A percentile compares a stretch with the other conserved stretches of the same genome.
These are phyloP conservation scores for Malus hybrid DNA, from an alignment of 331 rosid genomes.

Conservation along the genomic window DNA sequence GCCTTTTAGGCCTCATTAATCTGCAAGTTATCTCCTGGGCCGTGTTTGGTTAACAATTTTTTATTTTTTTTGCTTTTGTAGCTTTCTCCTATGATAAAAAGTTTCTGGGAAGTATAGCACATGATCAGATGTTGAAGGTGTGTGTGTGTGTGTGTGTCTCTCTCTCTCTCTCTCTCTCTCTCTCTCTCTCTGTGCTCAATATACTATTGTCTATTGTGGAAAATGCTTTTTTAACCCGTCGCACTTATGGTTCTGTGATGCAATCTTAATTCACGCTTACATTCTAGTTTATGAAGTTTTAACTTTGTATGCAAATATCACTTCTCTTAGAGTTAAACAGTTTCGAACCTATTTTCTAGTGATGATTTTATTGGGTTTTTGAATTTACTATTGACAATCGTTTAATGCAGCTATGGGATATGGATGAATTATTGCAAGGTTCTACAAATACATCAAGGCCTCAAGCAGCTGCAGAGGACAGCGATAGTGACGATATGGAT, in stretches of 20 bases:
- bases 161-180: conserved; percentile 19
- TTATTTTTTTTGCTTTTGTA: conserved; percentile 34
- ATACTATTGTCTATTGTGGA: neutral
- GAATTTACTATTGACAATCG: neutral
- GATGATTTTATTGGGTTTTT: neutral
- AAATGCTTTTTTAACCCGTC: neutral
- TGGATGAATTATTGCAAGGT: conserved; percentile 52
- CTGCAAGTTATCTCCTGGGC: neutral
- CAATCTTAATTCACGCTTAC: neutral
- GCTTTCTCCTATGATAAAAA: conserved; percentile 73
- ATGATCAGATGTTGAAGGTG: conserved; percentile 69
- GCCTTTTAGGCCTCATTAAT: neutral
- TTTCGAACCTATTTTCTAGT: neutral
- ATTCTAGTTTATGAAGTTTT: neutral
- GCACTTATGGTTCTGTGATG: neutral
- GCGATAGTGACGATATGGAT: conserved; percentile 49
- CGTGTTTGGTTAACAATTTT: conserved; percentile 5
- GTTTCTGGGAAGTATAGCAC: conserved; percentile 72
- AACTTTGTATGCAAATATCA: neutral
- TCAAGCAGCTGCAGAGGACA: conserved; percentile 21
- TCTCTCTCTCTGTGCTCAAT: neutral
- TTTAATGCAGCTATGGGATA: conserved; percentile 53
- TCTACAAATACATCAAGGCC: conserved; percentile 16
- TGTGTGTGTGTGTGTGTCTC: neutral
- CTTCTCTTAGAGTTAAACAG: neutral